Base-by-base conservation (phyloP, 2,329 filamentous ascomycete species). In the Pyrenophora graminea region DNA sequence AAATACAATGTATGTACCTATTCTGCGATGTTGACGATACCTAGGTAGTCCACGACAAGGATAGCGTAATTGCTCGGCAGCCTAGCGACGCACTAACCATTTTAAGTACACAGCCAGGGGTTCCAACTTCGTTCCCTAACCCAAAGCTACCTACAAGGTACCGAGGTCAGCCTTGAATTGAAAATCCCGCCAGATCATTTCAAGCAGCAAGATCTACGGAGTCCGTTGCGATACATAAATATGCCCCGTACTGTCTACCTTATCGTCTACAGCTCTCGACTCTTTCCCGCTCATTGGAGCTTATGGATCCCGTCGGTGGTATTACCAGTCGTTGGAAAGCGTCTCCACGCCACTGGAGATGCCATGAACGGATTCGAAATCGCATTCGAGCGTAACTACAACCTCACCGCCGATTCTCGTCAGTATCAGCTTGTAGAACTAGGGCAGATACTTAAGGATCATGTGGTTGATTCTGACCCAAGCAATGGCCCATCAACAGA, bases 271-370 rank as follows among this genome's bases (percentile, higher is more conserved):
- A 58, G 57, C 31, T 61, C 61, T 19, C 58, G 55, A 1, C 51
- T 65, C 15, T 66, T 68, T 30, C 56, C 63, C 27, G 62, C 63
- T 17, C 66, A 69, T 27, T 69, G 59, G 62, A 51, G 41, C n/a
- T 21, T 68, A 19, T 67, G 56, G 56, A 49, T 68, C 23, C 62
- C 64, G 12, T 31, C 25, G 2, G 30, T 21, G 6, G 38, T 45
- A 27, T 33, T 58, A 4, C 40, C 44, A 42, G 37, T 34, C 17
- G 32, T 52, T 21, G 66, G 64, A 13, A 68, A 63, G 32, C 48
- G 51, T 25, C 58, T 68, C 27, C 53, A 66, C 23, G 62, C 59
- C 15, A 37, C 40, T 4, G 66, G 64, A 25, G 58, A 58, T 17
- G 57, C 62, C 15, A 40, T 44, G 9, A 48, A 34, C 15, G 63